A percentile compares a stretch with the other conserved stretches of the same genome.
These are phyloP conservation scores for Verbena officinalis DNA, from an alignment of 257 asterid genomes.

Conservation along the genomic window DNA sequence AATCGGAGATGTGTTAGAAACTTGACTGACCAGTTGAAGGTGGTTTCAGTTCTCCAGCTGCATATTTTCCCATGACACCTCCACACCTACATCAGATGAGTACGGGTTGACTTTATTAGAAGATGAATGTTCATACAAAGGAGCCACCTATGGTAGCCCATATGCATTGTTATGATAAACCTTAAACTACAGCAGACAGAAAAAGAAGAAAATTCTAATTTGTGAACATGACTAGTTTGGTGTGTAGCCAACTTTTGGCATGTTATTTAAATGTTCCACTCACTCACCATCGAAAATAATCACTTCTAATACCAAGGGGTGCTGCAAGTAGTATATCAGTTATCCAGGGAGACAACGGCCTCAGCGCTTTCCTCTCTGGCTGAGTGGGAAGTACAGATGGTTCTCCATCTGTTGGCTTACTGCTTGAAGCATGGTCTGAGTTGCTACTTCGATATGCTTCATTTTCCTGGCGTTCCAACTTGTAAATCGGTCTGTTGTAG, in stretches of 20 bases:
- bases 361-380: slow-evolving; percentile 78
- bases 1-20: slow-evolving; percentile 15
- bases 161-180: neutral
- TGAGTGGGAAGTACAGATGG: slow-evolving; percentile 49
- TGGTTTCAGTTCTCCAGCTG: slow-evolving; percentile 98
- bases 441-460: slow-evolving; percentile 75
- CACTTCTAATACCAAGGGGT: slow-evolving; percentile 96
- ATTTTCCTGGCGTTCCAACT: slow-evolving; percentile 62
- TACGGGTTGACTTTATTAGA: neutral
- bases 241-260: slow-evolving; percentile 1
- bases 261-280: slow-evolving; percentile 19
- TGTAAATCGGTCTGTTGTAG: slow-evolving; percentile 91
- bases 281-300: slow-evolving; percentile 96
- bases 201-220: neutral
- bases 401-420: slow-evolving; percentile 52
- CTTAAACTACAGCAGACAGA: neutral
- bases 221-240: slow-evolving; percentile 1
- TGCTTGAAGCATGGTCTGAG: slow-evolving; percentile 72
- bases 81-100: slow-evolving; percentile 75
- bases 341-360: slow-evolving; percentile 97
- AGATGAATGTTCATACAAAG: slow-evolving; percentile 5
- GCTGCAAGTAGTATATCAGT: slow-evolving; percentile 95
- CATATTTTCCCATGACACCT: slow-evolving; percentile 98
- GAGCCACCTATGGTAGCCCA: slow-evolving; percentile 4
- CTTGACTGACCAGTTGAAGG: slow-evolving; percentile 79